These are phyloP conservation scores for Apiospora sp. DNA, from an alignment of 2,329 filamentous ascomycete genomes.

Conservation along the genomic window DNA sequence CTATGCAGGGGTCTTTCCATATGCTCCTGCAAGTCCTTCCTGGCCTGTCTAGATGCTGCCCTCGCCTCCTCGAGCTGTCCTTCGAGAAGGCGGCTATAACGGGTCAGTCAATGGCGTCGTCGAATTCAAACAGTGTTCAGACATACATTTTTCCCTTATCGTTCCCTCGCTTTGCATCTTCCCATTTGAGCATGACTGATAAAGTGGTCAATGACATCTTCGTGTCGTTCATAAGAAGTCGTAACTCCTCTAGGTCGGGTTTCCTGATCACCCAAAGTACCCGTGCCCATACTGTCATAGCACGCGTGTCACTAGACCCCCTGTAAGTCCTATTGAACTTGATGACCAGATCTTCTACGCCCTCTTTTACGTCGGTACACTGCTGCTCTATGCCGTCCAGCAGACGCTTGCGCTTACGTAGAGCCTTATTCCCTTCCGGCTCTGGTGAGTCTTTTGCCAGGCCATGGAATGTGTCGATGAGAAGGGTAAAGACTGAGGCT, in stretches of 20 bases:
- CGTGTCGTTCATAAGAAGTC: neutral
- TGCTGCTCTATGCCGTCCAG: neutral
- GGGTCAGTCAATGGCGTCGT: neutral
- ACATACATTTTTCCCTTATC: neutral
- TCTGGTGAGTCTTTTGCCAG: neutral
- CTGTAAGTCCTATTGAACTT: neutral
- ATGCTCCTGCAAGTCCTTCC: neutral
- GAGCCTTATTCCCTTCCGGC: neutral
- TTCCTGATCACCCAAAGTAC: constrained; percentile 6
- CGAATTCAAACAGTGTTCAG: neutral
- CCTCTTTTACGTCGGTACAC: neutral
- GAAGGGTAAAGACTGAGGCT: neutral
- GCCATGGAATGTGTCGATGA: neutral
- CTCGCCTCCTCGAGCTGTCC: neutral
- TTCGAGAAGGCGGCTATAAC: neutral
- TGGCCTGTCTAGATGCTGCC: neutral
- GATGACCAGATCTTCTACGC: neutral
- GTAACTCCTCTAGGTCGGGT: neutral
- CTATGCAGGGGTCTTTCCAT: neutral
- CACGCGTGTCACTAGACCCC: neutral
- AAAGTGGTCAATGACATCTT: neutral
- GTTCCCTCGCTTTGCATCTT: neutral
- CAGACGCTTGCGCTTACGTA: neutral
- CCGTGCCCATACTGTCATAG: neutral
- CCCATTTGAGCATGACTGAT: neutral